phyloP scores from a whole-genome alignment of 805 yeast species.

The Allodekkera sacchari region DNA sequence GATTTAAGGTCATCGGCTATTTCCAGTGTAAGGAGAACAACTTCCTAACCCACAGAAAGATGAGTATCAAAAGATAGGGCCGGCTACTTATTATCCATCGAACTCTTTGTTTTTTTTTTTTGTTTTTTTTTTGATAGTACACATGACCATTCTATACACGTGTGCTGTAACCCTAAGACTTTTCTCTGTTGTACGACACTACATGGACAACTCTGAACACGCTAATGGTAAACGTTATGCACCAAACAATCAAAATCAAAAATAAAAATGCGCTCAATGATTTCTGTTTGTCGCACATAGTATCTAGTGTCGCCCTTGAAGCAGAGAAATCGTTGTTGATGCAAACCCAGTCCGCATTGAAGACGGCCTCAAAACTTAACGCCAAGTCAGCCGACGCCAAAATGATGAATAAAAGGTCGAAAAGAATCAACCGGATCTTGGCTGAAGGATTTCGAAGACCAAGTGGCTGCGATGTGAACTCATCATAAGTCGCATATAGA shows the following conservation, averaged over 20 bases:
- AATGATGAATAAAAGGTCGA: constrained; percentile 81
- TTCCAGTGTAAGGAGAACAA: too few relatives aligned
- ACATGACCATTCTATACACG: too few relatives aligned
- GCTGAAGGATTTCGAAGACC: constrained; percentile 83
- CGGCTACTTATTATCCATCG: too few relatives aligned
- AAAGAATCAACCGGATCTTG: constrained; percentile 69
- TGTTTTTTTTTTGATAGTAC: too few relatives aligned
- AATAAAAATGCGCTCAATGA: constrained; percentile 75
- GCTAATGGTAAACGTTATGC: constrained; percentile 74
- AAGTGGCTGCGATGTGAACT: constrained; percentile 83
- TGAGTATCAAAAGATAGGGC: too few relatives aligned
- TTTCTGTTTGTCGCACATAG: constrained; percentile 71
- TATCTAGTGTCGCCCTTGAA: constrained; percentile 22
- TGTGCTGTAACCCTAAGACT: too few relatives aligned
- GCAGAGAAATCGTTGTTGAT: constrained; percentile 8
- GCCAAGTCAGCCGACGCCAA: constrained; percentile 85
- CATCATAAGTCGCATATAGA: constrained; percentile 80
- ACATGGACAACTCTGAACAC: constrained; percentile 76
- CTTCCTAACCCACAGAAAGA: too few relatives aligned
- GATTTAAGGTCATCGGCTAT: too few relatives aligned
- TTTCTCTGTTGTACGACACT: constrained; percentile 14
- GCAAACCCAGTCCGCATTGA: constrained; percentile 80
- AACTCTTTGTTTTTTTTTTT: too few relatives aligned
- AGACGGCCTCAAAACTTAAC: constrained; percentile 74
- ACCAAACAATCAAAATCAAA: constrained; percentile 72